These are phyloP conservation scores for Blastomyces emzantsi DNA, from an alignment of 2,329 filamentous ascomycete genomes.

Conservation along the genomic window DNA sequence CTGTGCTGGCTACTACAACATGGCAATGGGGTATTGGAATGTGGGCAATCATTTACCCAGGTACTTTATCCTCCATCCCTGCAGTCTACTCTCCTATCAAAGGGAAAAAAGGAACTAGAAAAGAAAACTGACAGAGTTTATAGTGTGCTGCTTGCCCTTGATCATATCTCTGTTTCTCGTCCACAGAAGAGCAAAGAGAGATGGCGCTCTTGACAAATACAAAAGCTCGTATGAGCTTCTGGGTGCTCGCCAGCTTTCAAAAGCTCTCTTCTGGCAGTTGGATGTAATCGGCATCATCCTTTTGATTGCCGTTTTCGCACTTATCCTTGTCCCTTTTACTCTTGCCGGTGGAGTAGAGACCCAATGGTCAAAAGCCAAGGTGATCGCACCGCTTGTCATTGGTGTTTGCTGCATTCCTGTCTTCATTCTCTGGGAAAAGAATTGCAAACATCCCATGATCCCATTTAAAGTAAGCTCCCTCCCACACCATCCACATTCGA, in stretches of 20 bases:
- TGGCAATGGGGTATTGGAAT: constrained; percentile 58
- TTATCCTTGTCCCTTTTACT: constrained; percentile 50
- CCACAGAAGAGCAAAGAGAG: constrained; percentile 44
- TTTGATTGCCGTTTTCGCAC: constrained; percentile 43
- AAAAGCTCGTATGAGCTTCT: constrained; percentile 38
- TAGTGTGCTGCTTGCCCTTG: constrained; percentile 46
- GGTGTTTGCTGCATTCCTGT: constrained; percentile 43
- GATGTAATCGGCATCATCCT: constrained; percentile 47
- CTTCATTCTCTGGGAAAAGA: constrained; percentile 49
- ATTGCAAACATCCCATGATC: constrained; percentile 45
- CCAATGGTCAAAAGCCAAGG: constrained; percentile 44
- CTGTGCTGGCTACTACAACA: constrained; percentile 42
- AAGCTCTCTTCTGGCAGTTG: constrained; percentile 49
- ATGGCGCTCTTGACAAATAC: constrained; percentile 41
- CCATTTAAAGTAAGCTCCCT: constrained; percentile 43
- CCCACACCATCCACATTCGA: not conserved
- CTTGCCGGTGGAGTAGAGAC: constrained; percentile 43
- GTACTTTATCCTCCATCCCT: constrained; percentile 13
- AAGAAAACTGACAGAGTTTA: not conserved
- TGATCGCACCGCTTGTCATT: constrained; percentile 45
- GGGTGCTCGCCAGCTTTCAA: constrained; percentile 30
- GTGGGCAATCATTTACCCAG: constrained; percentile 53
- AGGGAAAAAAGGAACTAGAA: not conserved
- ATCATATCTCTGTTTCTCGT: constrained; percentile 45
- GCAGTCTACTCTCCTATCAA: not conserved